Conservation (phyloP, 2,329 filamentous ascomycete species). For the Alternaria infectoria region DNA sequence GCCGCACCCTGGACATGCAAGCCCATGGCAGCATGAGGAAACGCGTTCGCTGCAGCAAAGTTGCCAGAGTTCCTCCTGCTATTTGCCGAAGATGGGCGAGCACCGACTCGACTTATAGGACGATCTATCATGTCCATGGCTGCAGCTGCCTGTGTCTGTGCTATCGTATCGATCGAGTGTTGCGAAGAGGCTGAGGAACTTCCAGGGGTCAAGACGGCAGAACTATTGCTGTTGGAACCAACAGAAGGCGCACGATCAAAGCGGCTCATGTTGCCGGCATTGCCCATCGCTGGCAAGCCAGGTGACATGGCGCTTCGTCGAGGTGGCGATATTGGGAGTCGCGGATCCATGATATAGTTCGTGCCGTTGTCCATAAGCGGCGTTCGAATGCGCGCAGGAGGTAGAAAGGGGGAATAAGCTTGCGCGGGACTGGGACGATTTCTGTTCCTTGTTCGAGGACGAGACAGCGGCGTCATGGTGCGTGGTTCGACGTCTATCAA, state of each 20-base stretch:
- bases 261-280: conserved; percentile 18
- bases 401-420: conserved; percentile 44
- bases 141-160: conserved; percentile 36
- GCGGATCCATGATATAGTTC: conserved; percentile 26
- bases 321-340: conserved; percentile 40
- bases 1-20: conserved; percentile 43
- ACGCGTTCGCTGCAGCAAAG: conserved; percentile 40
- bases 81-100: conserved; percentile 44
- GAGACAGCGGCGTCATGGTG: conserved; percentile 47
- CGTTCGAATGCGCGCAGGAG: conserved; percentile 43
- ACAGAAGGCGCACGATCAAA: conserved; percentile 36
- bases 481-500: conserved; percentile 47
- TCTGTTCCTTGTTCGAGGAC: conserved; percentile 48
- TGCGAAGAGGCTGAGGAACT: conserved; percentile 36
- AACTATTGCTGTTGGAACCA: conserved; percentile 38
- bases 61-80: conserved; percentile 43
- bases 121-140: conserved; percentile 47
- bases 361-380: conserved; percentile 42
- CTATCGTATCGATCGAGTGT: conserved; percentile 32
- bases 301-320: conserved; percentile 34
- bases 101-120: conserved; percentile 44
- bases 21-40: conserved; percentile 40
- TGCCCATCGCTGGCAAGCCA: conserved; percentile 21
- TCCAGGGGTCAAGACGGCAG: conserved; percentile 37
- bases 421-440: conserved; percentile 47